Base-by-base conservation (phyloP, 768 basidiomycete genomes). In the Tulasnella sp. region DNA sequence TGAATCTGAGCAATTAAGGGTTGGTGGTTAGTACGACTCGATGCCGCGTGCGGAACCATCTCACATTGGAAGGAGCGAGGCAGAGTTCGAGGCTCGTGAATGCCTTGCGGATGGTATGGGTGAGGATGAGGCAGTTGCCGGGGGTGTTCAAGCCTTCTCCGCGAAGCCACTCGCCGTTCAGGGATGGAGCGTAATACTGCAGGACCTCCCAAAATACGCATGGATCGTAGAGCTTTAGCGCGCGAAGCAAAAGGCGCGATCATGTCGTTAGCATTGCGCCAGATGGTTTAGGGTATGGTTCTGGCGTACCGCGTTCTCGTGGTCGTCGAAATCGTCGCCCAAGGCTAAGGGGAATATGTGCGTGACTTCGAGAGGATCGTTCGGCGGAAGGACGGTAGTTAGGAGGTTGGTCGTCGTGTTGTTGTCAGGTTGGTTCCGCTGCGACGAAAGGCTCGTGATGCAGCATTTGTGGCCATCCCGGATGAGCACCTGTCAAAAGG, bases 161-260 rank as follows among this genome's bases (percentile, higher is more conserved):
- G 34, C 64, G 34, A 36, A 65, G 64, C 64, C 64, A 65, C 64
- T 65, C 64, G 19, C 34, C 34, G 64, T 65, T 65, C 35, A 65
- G 64, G 35, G 64, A 65, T 40, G 64, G 64, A 9, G 64, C 64
- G 35, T 40, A 65, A 22, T 65, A 29, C 12, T 65, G 64, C 22
- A 65, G 64, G 19, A 65, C 64, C 64, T 65, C 64, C 64, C 64
- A 65, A 29, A 65, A 65, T 16, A 65, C 64, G 64, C 64, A 65
- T 34, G 64, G 64, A 40, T 65, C 64, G 39, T 36, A 65, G 12
- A 40, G 34, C 64, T 65, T 36, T 65, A 65, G 64, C 64, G 64
- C 39, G 26, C 39, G 64, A n/a, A 36, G 64, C 22, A 40, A 34
- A 22, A n/a, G n/a, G n/a, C n/a, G n/a, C n/a, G n/a, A n/a, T n/a